These are phyloP conservation scores for Panus rudis DNA, from an alignment of 768 basidiomycete species.

Conservation along the genomic window DNA sequence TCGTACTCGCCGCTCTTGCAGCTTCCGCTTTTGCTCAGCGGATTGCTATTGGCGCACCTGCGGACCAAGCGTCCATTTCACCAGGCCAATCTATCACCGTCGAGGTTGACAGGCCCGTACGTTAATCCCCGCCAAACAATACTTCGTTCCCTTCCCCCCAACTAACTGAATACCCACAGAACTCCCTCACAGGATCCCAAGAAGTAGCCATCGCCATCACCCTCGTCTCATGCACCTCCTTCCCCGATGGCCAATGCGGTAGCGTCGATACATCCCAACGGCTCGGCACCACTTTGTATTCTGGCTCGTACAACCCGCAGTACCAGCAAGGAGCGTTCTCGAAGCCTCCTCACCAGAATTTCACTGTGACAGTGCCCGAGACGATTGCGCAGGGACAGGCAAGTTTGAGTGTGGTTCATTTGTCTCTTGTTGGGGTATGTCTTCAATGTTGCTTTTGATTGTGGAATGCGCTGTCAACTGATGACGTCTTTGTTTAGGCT, in stretches of 20 bases:
- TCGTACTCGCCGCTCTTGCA: slow-evolving; percentile 14
- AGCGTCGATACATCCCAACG: background rate
- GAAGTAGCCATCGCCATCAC: slow-evolving; percentile 2
- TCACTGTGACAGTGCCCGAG: slow-evolving; percentile 5
- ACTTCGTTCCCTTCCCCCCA: background rate
- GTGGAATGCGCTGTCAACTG: background rate
- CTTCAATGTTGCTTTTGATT: background rate
- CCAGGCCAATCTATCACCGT: slow-evolving; percentile 25
- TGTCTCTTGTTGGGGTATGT: slow-evolving; percentile 8
- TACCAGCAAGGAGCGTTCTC: background rate
- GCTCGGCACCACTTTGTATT: background rate
- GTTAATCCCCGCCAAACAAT: too few relatives aligned
- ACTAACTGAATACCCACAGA: background rate
- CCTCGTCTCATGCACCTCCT: background rate
- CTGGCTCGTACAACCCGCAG: background rate
- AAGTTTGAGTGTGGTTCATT: slow-evolving; percentile 5
- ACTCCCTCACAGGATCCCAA: background rate
- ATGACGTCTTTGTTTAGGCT: slow-evolving; percentile 1
- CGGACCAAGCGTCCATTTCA: slow-evolving; percentile 13
- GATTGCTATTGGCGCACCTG: slow-evolving; percentile 25
- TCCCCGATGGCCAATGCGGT: slow-evolving; percentile 4
- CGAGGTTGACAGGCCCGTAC: slow-evolving; percentile 27
- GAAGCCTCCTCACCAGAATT: slow-evolving; percentile 11
- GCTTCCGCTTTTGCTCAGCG: slow-evolving; percentile 21
- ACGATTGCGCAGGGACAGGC: slow-evolving; percentile 3